phyloP scores from a whole-genome alignment of 768 basidiomycete genomes.

The Mycena kentingensis region DNA sequence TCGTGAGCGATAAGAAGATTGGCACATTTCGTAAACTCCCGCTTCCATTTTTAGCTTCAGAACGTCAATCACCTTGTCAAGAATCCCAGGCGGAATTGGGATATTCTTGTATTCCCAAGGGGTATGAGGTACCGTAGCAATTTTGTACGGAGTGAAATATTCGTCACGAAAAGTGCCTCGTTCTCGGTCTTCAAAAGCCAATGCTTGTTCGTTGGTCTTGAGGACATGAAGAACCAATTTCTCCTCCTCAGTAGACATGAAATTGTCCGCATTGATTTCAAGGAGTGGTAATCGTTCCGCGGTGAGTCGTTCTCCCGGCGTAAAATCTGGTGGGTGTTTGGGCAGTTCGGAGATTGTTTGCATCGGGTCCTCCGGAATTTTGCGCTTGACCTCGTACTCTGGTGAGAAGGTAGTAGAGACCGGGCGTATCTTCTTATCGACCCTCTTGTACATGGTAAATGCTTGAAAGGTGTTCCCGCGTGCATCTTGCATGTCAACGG shows the following conservation, averaged over 20 bases:
- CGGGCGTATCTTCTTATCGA: conserved; percentile 24
- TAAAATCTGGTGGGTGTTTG: conserved; percentile 1
- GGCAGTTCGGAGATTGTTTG: not conserved
- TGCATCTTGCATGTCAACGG: not conserved
- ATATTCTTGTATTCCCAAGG: conserved; percentile 39
- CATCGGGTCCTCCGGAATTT: conserved; percentile 17
- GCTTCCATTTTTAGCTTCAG: conserved; percentile 34
- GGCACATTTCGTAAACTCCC: too few species aligned
- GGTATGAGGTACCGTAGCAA: conserved; percentile 34
- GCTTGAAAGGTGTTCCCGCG: not conserved
- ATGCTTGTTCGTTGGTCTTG: not conserved
- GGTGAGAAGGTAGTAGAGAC: conserved; percentile 25
- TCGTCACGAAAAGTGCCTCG: conserved; percentile 12
- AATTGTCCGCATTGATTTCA: conserved; percentile 1
- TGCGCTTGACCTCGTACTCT: not conserved
- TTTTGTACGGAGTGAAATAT: conserved; percentile 31
- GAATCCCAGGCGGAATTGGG: conserved; percentile 37
- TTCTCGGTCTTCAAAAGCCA: not conserved
- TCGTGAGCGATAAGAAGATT: conserved; percentile 35
- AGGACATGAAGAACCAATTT: not conserved
- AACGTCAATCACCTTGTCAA: conserved; percentile 30
- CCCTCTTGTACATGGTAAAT: conserved; percentile 13
- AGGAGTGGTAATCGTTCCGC: not conserved
- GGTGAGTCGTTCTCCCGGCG: not conserved
- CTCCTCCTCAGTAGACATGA: too few species aligned